phyloP scores from a whole-genome alignment of 805 yeast species.

The Saitoella complicata region DNA sequence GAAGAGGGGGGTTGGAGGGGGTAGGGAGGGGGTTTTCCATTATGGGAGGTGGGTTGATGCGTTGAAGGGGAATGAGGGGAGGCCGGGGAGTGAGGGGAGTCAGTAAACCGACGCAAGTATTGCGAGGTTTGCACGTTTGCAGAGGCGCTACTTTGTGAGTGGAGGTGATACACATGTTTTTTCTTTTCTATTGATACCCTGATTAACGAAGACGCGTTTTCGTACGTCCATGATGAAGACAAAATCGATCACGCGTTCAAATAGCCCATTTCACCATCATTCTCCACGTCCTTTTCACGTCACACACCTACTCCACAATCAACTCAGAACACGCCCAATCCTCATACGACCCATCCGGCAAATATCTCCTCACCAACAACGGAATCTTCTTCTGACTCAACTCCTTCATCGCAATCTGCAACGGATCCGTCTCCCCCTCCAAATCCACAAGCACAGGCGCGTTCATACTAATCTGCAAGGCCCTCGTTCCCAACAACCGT shows the following conservation, averaged over 20 bases:
- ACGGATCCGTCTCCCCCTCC: constrained; percentile 98
- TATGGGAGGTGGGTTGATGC: too few species aligned
- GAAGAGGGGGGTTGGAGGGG: too few species aligned
- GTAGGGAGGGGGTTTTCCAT: too few species aligned
- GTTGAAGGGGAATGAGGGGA: too few species aligned
- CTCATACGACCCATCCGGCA: constrained; percentile 61
- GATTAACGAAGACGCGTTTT: too few species aligned
- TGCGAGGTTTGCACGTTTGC: too few species aligned
- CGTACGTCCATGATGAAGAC: too few species aligned
- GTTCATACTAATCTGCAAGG: constrained; percentile 91
- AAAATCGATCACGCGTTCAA: background rate
- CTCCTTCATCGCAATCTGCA: constrained; percentile 95
- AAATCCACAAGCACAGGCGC: constrained; percentile 96
- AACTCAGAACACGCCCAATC: constrained; percentile 2
- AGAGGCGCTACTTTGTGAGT: too few species aligned
- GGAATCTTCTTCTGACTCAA: constrained; percentile 90
- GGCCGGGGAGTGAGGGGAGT: too few species aligned
- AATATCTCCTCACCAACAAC: constrained; percentile 81
- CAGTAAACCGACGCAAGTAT: too few species aligned
- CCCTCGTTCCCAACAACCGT: constrained; percentile 91
- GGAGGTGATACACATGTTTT: too few species aligned
- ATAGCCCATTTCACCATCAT: background rate
- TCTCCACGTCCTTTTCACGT: background rate
- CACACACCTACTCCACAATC: background rate
- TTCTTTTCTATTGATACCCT: too few species aligned